Evolutionary conservation across 164 flowering plant species (phyloP), one percentile per base, ranked within the genome.

Genomic region (Kalanchoe fedtschenkoi): DNA sequence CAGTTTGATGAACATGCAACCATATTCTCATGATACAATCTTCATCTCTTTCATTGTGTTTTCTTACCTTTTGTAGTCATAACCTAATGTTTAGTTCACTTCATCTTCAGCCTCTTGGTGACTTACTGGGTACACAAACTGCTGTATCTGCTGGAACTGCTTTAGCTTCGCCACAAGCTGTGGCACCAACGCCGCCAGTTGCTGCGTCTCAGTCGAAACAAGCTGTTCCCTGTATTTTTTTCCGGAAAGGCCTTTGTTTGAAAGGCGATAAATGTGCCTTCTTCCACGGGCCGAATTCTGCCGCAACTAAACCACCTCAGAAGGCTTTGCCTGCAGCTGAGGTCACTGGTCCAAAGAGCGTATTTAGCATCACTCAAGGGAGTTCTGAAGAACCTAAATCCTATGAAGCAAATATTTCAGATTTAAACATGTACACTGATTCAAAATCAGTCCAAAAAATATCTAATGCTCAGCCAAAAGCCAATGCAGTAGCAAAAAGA

Each of bases 251-350:
- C 7, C 79, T 69, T 69, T 59, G 42, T 30, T 28, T 39, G 4
- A 39, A 64, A 76, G 96, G 92, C 33, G 84, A 86, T 10, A 69
- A 39, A 61, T 88, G 96, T 71, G 63, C 77, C 32, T 88, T 80
- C 69, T 54, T 75, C 64, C 92, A 88, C 68, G 14, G 29, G 19
- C 64, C 76, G 41, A 76, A 75, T 58, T 65, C 60, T 35, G 58
- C 42, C 35, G 29, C 61, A 5, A 32, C 77, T 69, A 32, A 69
- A 54, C 37, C 73, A 59, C 44, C 70, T 47, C 21, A 46, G 41
- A 80, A 75, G 68, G 10, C 64, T 17, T 43, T 44, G 38, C 63
- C 73, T 11, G 37, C 57, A 11, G 32, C 56, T 51, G 56, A 51
- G 56, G 21, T 51, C 56, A 26, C 32, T 13, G 56, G 32, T 26